A percentile compares a stretch with the other conserved stretches of the same genome.
Evolutionary conservation across 306 rosid genomes (phyloP).

Genomic region (Corylus heterophylla): DNA sequence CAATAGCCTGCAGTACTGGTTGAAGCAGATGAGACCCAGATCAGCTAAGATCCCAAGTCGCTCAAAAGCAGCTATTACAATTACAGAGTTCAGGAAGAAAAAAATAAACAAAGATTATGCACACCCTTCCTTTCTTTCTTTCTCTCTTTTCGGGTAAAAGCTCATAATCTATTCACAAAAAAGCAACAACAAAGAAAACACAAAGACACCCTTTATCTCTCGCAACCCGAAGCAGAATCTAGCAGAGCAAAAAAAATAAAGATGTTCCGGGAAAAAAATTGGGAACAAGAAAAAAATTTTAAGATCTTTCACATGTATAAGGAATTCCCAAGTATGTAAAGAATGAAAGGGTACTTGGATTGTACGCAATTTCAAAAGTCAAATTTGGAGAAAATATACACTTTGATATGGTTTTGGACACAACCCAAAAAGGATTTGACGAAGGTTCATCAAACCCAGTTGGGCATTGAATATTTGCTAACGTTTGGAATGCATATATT

Average conservation of each 20-base stretch:
- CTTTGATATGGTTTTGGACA: conserved; percentile 14
- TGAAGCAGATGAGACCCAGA: conserved; percentile 46
- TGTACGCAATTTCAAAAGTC: conserved; percentile 62
- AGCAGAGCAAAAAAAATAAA: conserved; percentile 24
- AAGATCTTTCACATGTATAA: conserved; percentile 24
- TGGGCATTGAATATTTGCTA: conserved; percentile 29
- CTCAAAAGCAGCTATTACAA: conserved; percentile 41
- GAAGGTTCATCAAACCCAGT: conserved; percentile 47
- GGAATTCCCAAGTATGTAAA: conserved; percentile 5
- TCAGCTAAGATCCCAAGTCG: conserved; percentile 47
- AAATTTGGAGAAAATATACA: conserved; percentile 36
- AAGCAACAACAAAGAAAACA: conserved; percentile 4
- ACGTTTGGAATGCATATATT: neutral
- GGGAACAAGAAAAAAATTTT: conserved; percentile 15
- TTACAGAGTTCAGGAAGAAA: neutral
- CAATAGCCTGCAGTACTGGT: conserved; percentile 36
- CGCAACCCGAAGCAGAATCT: conserved; percentile 31
- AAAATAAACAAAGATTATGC: neutral
- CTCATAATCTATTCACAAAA: conserved; percentile 26
- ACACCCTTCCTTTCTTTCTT: conserved; percentile 12
- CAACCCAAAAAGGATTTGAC: conserved; percentile 47
- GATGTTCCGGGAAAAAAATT: conserved; percentile 8
- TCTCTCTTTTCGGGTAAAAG: conserved; percentile 21
- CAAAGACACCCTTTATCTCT: conserved; percentile 30
- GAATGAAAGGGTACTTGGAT: conserved; percentile 20